Evolutionary conservation across 208 protist genomes (phyloP), one percentile per base, ranked within the genome.

Genomic region (Acanthamoeba culbertsoni): DNA sequence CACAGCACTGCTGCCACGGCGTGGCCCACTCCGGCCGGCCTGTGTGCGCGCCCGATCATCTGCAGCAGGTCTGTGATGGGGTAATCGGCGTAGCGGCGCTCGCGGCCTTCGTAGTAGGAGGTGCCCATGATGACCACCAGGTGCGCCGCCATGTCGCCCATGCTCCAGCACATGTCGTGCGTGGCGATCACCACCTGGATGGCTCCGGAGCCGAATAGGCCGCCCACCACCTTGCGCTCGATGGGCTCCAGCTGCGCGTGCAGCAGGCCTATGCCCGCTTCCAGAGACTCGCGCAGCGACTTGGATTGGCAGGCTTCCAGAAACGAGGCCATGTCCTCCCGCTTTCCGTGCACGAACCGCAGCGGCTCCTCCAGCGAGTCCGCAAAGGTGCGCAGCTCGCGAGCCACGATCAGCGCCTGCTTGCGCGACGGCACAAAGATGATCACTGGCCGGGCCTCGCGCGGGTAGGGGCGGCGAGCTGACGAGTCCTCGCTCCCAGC

Each of bases 41-140:
- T 0, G 63, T 73, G 63, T 43, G 99, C 99, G 62, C 99, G 98
- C 37, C 99, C 99, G 96, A 99, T 99, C 99, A 99, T 99, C 97
- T 99, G 99, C 35, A 99, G 98, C 71, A 99, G 98, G 94, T 99
- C 99, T 10, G 99, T 99, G 51, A 99, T 99, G 46, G 99, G 98
- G 95, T 99, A 99, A 95, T 99, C 99, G 33, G 99, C 98, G 95
- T 99, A 99, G 84, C 95, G 96, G 57, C 97, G 96, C 16, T 97
- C 98, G 94, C 99, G 99, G 31, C 97, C 98, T 95, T 99, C 99
- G 94, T 98, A 99, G 97, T 98, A 99, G 95, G 99, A 99, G 10
- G 94, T 93, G n/a, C 99, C 99, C 96, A 99, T 99, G 51, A 99
- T 98, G n/a, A 99, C 97, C 46, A 99, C 99, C 94, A 99, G 98